Percentiles rank a stretch among this genome's conserved stretches.
These are phyloP conservation scores for Fraxinus xanthoxyloides DNA, from an alignment of 305 asterid genomes.

Conservation along the genomic window DNA sequence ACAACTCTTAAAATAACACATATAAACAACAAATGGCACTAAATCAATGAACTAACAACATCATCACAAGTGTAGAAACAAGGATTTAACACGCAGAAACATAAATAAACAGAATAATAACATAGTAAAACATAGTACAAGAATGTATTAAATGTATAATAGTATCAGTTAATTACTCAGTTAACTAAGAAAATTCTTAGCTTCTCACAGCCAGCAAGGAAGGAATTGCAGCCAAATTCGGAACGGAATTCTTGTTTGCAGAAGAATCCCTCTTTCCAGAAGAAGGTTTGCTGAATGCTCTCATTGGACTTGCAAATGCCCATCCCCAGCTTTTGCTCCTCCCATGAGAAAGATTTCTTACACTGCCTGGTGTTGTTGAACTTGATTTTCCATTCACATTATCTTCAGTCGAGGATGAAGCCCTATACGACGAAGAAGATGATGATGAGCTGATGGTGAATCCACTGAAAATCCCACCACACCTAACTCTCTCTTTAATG, in stretches of 20 bases:
- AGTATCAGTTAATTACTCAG: constrained; percentile 25
- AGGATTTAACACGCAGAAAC: constrained; percentile 1
- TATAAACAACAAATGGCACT: constrained; percentile 8
- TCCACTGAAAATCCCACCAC: constrained; percentile 90
- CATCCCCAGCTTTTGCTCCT: constrained; percentile 93
- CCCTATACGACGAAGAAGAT: constrained; percentile 63
- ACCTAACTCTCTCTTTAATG: constrained; percentile 74
- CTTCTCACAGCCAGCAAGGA: constrained; percentile 70
- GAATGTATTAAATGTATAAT: constrained; percentile 31
- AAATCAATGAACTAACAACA: constrained; percentile 22
- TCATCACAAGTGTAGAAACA: constrained; percentile 20
- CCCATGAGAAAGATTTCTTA: constrained; percentile 56
- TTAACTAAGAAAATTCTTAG: constrained; percentile 25
- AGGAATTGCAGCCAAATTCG: constrained; percentile 82
- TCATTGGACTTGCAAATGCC: constrained; percentile 97
- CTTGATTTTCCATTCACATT: constrained; percentile 38
- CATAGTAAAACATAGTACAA: constrained; percentile 36
- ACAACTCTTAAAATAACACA: constrained; percentile 6
- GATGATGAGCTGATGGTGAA: constrained; percentile 82
- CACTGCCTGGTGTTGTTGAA: constrained; percentile 28
- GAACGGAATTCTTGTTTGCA: constrained; percentile 53
- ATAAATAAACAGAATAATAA: constrained; percentile 28
- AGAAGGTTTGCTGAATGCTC: constrained; percentile 65
- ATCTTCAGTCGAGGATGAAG: constrained; percentile 53
- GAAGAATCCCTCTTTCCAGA: constrained; percentile 47